These are phyloP conservation scores for Martiniozyma abietophila DNA, from an alignment of 805 yeast species.

Conservation along the genomic window DNA sequence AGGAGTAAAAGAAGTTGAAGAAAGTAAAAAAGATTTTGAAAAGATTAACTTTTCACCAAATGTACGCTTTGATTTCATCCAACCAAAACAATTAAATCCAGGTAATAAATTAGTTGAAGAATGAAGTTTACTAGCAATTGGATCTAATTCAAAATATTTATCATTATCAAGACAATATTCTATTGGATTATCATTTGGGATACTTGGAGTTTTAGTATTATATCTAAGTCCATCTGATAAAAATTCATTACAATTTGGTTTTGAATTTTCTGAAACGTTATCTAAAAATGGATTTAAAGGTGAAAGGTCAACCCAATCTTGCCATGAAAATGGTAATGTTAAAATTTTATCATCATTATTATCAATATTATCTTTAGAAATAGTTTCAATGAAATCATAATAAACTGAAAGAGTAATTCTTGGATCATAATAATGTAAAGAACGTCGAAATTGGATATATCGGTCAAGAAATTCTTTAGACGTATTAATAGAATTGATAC, in stretches of 20 bases:
- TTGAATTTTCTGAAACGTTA: slow-evolving; percentile 12
- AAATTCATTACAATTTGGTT: slow-evolving; percentile 22
- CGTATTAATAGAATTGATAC: too few species aligned
- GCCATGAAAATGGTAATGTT: slow-evolving; percentile 40
- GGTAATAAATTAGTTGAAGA: slow-evolving; percentile 23
- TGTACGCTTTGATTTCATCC: slow-evolving; percentile 21
- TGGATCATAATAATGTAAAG: slow-evolving; percentile 48
- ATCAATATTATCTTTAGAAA: slow-evolving; percentile 9
- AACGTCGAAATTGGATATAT: too few species aligned
- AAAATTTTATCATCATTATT: slow-evolving; percentile 18
- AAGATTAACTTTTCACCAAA: slow-evolving; percentile 30
- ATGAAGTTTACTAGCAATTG: slow-evolving; percentile 1
- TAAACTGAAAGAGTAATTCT: slow-evolving; percentile 43
- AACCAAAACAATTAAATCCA: slow-evolving; percentile 27
- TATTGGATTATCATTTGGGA: not conserved
- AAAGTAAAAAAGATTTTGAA: slow-evolving; percentile 33
- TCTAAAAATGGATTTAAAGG: slow-evolving; percentile 23
- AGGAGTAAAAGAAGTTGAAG: slow-evolving; percentile 32
- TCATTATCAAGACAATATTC: slow-evolving; percentile 18
- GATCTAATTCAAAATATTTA: slow-evolving; percentile 15
- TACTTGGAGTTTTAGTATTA: slow-evolving; percentile 10
- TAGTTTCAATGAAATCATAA: slow-evolving; percentile 34
- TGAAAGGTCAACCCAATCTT: slow-evolving; percentile 45
- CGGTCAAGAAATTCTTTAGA: too few species aligned
- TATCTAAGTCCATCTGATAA: slow-evolving; percentile 7